These are phyloP conservation scores for Clonostachys rhizophaga DNA, from an alignment of 2,329 filamentous ascomycete genomes.

Conservation along the genomic window DNA sequence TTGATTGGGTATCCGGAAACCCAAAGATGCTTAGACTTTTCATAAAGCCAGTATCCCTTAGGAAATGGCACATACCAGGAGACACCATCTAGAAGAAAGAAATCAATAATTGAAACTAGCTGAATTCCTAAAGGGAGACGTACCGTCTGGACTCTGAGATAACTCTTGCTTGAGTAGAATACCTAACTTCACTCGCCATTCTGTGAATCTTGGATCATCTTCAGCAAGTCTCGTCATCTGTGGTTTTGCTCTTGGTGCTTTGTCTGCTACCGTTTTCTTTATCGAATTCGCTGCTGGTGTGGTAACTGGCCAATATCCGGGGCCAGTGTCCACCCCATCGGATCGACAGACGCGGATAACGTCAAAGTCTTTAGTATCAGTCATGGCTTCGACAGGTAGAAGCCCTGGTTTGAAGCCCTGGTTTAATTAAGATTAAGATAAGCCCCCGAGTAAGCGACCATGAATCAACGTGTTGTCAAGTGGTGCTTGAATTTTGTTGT, in stretches of 20 bases:
- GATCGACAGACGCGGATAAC: conserved; percentile 35
- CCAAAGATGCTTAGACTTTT: conserved; percentile 43
- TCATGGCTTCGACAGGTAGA: conserved; percentile 9
- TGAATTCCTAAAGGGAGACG: conserved; percentile 3
- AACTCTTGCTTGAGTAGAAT: conserved; percentile 40
- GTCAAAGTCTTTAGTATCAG: conserved; percentile 32
- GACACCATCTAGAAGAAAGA: conserved; percentile 27
- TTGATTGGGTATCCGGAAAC: conserved; percentile 44
- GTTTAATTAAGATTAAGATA: no score
- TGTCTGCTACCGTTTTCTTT: conserved; percentile 27
- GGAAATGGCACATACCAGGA: conserved; percentile 39
- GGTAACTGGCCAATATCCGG: conserved; percentile 35
- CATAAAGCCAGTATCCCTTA: conserved; percentile 39
- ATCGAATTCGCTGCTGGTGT: conserved; percentile 14
- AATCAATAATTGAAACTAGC: conserved; percentile 7
- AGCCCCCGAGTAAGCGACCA: no score
- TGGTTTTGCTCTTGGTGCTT: conserved; percentile 29
- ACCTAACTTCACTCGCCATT: conserved; percentile 39
- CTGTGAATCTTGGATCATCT: conserved; percentile 35
- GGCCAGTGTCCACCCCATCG: conserved; percentile 38
- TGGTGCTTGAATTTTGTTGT: no score
- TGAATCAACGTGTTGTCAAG: no score
- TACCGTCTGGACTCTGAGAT: conserved; percentile 31
- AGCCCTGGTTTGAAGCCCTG: no score
- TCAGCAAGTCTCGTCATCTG: conserved; percentile 36